A percentile compares a stretch with the other conserved stretches of the same genome.
phyloP scores from a whole-genome alignment of 176 grass and related monocot genomes.

The Carex parvula region DNA sequence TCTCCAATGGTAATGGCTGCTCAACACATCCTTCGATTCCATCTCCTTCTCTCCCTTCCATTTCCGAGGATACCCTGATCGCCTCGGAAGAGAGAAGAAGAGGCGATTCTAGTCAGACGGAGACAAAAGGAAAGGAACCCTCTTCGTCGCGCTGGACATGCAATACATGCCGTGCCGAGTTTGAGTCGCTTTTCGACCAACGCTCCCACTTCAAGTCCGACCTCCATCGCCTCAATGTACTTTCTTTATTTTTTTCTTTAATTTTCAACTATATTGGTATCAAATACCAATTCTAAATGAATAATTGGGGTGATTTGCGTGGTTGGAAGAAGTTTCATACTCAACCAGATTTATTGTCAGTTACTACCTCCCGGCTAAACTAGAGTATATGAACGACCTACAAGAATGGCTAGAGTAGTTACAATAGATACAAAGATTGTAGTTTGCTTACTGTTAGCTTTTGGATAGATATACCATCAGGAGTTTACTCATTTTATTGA shows the following conservation, averaged over 20 bases:
- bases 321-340: not conserved
- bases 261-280: not conserved
- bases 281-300: not conserved
- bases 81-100: not conserved
- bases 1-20: slow-evolving; percentile 27
- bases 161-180: slow-evolving; percentile 69
- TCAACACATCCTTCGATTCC: slow-evolving; percentile 15
- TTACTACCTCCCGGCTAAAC: too few relatives aligned
- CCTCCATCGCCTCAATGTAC: slow-evolving; percentile 88
- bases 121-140: slow-evolving; percentile 15
- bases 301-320: not conserved
- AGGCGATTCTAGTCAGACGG: not conserved
- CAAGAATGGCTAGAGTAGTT: too few relatives aligned
- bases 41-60: not conserved
- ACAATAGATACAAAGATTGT: too few relatives aligned
- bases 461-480: too few relatives aligned
- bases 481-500: too few relatives aligned
- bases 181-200: slow-evolving; percentile 84
- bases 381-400: too few relatives aligned
- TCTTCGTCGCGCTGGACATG: slow-evolving; percentile 70
- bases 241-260: not conserved
- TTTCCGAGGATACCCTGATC: not conserved
- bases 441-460: too few relatives aligned
- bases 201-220: slow-evolving; percentile 97
- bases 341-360: not conserved